Evolutionary conservation across 2,329 filamentous ascomycete genomes (phyloP).

Genomic region (Diplodia mutila): DNA sequence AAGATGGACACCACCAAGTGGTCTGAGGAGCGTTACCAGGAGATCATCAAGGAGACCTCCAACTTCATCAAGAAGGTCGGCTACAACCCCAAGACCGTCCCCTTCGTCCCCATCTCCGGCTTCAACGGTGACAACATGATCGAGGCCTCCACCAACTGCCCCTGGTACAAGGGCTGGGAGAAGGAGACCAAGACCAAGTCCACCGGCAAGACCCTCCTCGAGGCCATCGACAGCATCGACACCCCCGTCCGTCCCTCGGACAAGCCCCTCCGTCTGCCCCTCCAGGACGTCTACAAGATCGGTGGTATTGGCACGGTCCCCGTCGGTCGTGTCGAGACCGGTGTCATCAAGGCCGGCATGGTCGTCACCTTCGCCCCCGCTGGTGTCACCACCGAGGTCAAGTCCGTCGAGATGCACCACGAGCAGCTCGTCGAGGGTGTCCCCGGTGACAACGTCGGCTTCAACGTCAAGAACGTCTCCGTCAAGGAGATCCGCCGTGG

Average conservation of each 20-base stretch:
- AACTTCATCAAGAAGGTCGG: slow-evolving; percentile 99
- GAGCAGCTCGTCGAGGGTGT: slow-evolving; percentile 94
- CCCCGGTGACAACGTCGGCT: slow-evolving; percentile 99
- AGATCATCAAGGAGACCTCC: slow-evolving; percentile 99
- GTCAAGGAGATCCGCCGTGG: slow-evolving; percentile 99
- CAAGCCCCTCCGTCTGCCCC: slow-evolving; percentile 99
- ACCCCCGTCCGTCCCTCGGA: slow-evolving; percentile 89
- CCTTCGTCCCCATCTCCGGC: slow-evolving; percentile 99
- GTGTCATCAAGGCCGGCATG: slow-evolving; percentile 80
- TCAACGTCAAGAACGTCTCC: slow-evolving; percentile 99
- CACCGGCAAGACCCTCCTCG: slow-evolving; percentile 95
- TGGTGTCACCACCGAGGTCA: slow-evolving; percentile 99
- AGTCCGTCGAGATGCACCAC: slow-evolving; percentile 99
- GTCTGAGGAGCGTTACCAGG: slow-evolving; percentile 93
- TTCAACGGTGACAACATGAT: slow-evolving; percentile 99
- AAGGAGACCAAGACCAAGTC: slow-evolving; percentile 94
- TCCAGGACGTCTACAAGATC: slow-evolving; percentile 99
- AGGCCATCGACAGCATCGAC: slow-evolving; percentile 98
- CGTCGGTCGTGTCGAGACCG: slow-evolving; percentile 99
- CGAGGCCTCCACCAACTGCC: slow-evolving; percentile 82
- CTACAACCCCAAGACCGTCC: slow-evolving; percentile 98
- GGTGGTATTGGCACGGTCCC: slow-evolving; percentile 99
- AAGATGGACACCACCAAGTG: slow-evolving; percentile 99
- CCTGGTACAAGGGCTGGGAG: slow-evolving; percentile 99
- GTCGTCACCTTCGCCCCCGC: slow-evolving; percentile 98